Percentiles rank a stretch among this genome's conserved stretches.
phyloP scores from a whole-genome alignment of 768 basidiomycete genomes.

The Chalciporus sphaerocephalus region DNA sequence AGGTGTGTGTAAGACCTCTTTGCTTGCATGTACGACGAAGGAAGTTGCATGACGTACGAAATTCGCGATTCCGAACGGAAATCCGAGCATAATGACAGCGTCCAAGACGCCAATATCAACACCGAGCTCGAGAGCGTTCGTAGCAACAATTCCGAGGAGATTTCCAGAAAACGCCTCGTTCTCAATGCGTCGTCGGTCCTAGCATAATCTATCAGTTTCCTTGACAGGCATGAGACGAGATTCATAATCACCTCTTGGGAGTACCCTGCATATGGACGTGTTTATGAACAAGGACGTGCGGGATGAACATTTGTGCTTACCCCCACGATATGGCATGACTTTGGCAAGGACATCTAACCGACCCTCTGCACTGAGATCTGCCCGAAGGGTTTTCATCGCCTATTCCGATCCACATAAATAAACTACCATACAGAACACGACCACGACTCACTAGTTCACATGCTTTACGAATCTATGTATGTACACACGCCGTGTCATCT shows the following conservation, averaged over 20 bases:
- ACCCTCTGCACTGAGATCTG: constrained; percentile 69
- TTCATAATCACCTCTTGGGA: constrained; percentile 51
- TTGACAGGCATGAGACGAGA: neutral
- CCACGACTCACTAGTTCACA: constrained; percentile 66
- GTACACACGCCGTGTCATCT: neutral
- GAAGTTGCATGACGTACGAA: constrained; percentile 52
- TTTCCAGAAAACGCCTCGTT: constrained; percentile 81
- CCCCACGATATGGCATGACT: constrained; percentile 83
- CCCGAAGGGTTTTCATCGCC: constrained; percentile 76
- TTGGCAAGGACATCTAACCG: constrained; percentile 68
- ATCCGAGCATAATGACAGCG: constrained; percentile 85
- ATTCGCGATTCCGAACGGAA: constrained; percentile 75
- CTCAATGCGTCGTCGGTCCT: constrained; percentile 84
- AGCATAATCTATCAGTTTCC: neutral
- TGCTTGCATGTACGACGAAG: neutral
- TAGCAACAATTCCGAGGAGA: constrained; percentile 82
- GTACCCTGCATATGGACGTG: constrained; percentile 48
- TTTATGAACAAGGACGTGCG: neutral
- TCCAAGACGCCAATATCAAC: constrained; percentile 90
- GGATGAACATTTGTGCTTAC: constrained; percentile 34
- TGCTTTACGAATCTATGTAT: constrained; percentile 61
- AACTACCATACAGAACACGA: neutral
- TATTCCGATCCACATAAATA: constrained; percentile 32
- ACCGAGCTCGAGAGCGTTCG: constrained; percentile 86
- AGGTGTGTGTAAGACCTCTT: neutral